Conservation (phyloP, 1,139 yeast species). For the Candida sp. region DNA sequence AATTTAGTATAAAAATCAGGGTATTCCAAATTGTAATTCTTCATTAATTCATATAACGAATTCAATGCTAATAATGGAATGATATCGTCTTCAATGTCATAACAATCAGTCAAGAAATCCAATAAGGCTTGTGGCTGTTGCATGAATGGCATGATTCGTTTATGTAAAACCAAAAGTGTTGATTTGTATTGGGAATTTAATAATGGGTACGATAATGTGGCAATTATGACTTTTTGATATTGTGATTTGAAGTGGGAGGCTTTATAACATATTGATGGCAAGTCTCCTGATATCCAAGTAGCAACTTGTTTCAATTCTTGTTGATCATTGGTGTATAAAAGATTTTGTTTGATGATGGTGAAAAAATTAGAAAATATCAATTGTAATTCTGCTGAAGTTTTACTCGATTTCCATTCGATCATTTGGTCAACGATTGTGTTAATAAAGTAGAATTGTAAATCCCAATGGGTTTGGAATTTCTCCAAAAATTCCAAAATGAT, state of each 20-base stretch:
- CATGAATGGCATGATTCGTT: slow-evolving; percentile 79
- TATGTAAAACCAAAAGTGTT: slow-evolving; percentile 69
- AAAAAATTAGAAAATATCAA: slow-evolving; percentile 36
- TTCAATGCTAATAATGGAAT: slow-evolving; percentile 81
- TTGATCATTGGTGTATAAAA: slow-evolving; percentile 18
- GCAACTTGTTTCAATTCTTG: slow-evolving; percentile 31
- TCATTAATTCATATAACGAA: slow-evolving; percentile 86
- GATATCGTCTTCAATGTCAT: slow-evolving; percentile 57
- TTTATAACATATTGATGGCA: slow-evolving; percentile 57
- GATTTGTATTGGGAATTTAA: slow-evolving; percentile 65
- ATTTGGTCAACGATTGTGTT: slow-evolving; percentile 21
- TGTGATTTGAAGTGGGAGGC: slow-evolving; percentile 56
- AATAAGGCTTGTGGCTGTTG: slow-evolving; percentile 77
- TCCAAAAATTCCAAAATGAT: slow-evolving; percentile 59
- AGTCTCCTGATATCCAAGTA: slow-evolving; percentile 32
- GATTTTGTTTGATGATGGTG: slow-evolving; percentile 31
- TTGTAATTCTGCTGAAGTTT: slow-evolving; percentile 15
- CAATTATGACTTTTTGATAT: slow-evolving; percentile 69
- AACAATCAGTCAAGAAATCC: slow-evolving; percentile 93
- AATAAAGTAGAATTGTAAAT: slow-evolving; percentile 65
- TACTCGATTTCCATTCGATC: slow-evolving; percentile 17
- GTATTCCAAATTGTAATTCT: slow-evolving; percentile 79
- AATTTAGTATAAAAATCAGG: slow-evolving; percentile 86
- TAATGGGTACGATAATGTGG: slow-evolving; percentile 48
- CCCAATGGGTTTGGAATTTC: slow-evolving; percentile 54